Evolutionary conservation across 106 monocot species (phyloP), one percentile per base, ranked within the genome.

Genomic region (Hemerocallis citrina): DNA sequence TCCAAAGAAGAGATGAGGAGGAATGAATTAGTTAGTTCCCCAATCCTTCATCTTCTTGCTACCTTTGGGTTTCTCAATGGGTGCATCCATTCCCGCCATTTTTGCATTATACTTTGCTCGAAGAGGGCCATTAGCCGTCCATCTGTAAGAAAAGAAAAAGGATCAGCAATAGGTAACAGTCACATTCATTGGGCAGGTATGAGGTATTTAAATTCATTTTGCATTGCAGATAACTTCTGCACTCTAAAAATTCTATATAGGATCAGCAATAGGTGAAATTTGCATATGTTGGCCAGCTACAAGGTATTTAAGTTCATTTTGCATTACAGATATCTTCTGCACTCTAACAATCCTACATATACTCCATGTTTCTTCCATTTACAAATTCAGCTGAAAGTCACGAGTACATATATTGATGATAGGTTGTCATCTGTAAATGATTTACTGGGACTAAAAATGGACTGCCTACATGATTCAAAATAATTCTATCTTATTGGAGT

Each of bases 61-160:
- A 62, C 88, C 88, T 80, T 80, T 88, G 51, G 88, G 88, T 62
- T 77, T 88, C 13, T 57, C 83, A 49, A 83, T 80, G 7, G 88
- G 83, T 2, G 59, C 60, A 73, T 82, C 72, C 77, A 80, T 77
- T 59, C 79, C 88, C 31, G 76, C 83, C 88, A 88, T 80, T 50
- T 83, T 88, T 12, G 68, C 61, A 47, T 80, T 74, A 57, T 88
- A 88, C 71, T 84, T 88, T 33, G 79, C 69, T 57, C 77, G 75
- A 40, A 96, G 86, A 65, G 86, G 86, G 3, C 87, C 86, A 79
- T 86, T 80, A 51, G 75, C 60, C 39, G 80, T 81, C 95, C 95
- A 96, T 76, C 95, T 96, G 59, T 23, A 63, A 72, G 8, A 33
- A 38, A 66, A 12, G 3, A 1, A 23, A 34, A 65, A 24, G 19